A percentile compares a stretch with the other conserved stretches of the same genome.
phyloP scores from a whole-genome alignment of 1,284 basidiomycete species.

The Singerocomus inundabilis region DNA sequence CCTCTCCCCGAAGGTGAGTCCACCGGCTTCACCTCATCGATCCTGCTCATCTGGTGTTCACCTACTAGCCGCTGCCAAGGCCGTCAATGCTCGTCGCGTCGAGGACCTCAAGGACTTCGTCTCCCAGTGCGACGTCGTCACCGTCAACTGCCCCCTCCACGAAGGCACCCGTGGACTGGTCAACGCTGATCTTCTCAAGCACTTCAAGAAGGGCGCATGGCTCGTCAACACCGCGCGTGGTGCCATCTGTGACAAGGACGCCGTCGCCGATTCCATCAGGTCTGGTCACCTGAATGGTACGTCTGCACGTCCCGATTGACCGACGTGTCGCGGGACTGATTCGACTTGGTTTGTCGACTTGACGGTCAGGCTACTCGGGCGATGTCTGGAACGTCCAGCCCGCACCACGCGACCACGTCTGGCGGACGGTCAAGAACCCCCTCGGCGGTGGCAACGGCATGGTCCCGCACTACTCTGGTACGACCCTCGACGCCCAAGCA shows the following conservation, averaged over 20 bases:
- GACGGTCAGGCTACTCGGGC: slow-evolving; percentile 52
- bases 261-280: slow-evolving; percentile 75
- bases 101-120: slow-evolving; percentile 86
- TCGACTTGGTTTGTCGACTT: neutral
- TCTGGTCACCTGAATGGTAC: slow-evolving; percentile 71
- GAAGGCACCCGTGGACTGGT: slow-evolving; percentile 82
- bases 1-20: slow-evolving; percentile 65
- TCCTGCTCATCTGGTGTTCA: neutral
- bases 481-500: slow-evolving; percentile 88
- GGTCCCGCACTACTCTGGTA: slow-evolving; percentile 88
- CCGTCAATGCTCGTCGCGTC: slow-evolving; percentile 74
- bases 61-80: slow-evolving; percentile 58
- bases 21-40: neutral
- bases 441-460: slow-evolving; percentile 81
- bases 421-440: slow-evolving; percentile 81
- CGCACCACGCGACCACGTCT: slow-evolving; percentile 82
- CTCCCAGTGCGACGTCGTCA: slow-evolving; percentile 79
- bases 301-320: slow-evolving; percentile 17
- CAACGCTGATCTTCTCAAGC: slow-evolving; percentile 79
- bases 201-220: slow-evolving; percentile 93
- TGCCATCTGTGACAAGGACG: slow-evolving; percentile 86
- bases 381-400: slow-evolving; percentile 83
- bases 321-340: too few relatives aligned
- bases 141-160: slow-evolving; percentile 90
- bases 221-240: slow-evolving; percentile 94